Conservation (phyloP, 2,329 filamentous ascomycete species). For the Sordariomycetes sp. region DNA sequence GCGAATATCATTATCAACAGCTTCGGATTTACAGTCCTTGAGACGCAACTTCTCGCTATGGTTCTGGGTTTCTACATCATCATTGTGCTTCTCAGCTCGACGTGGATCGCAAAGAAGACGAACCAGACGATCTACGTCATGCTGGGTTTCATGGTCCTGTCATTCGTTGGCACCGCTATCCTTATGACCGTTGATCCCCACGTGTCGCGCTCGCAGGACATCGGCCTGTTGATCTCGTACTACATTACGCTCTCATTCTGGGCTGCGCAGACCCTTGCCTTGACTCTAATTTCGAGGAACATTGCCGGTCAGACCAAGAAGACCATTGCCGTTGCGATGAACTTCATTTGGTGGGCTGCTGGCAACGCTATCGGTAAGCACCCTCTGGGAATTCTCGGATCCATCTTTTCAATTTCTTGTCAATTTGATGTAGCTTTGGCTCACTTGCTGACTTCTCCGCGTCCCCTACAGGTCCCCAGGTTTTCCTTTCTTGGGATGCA, state of each 20-base stretch:
- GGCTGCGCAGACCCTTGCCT: constrained; percentile 54
- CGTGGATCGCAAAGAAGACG: constrained; percentile 55
- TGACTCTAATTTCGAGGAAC: constrained; percentile 57
- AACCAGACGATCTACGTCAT: constrained; percentile 50
- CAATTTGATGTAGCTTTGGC: not conserved
- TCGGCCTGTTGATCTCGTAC: constrained; percentile 59
- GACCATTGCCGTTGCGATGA: constrained; percentile 50
- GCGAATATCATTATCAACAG: constrained; percentile 60
- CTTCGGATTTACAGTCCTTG: constrained; percentile 50
- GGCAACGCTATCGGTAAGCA: constrained; percentile 50
- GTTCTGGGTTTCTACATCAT: constrained; percentile 65
- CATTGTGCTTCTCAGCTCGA: constrained; percentile 49
- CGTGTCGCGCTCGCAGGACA: constrained; percentile 39
- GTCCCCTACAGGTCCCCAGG: constrained; percentile 36
- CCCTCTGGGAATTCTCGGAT: not conserved
- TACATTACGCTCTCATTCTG: constrained; percentile 70
- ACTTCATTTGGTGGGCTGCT: constrained; percentile 56
- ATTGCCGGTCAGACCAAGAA: constrained; percentile 66
- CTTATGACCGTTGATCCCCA: constrained; percentile 52
- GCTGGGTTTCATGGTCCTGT: not conserved
- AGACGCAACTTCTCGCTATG: constrained; percentile 66
- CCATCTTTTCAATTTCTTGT: too few relatives aligned
- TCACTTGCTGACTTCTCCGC: not conserved
- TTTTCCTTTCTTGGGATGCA: constrained; percentile 45
- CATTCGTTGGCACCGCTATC: constrained; percentile 58